These are phyloP conservation scores for Quercus tomentella DNA, from an alignment of 331 rosid species.

Conservation along the genomic window DNA sequence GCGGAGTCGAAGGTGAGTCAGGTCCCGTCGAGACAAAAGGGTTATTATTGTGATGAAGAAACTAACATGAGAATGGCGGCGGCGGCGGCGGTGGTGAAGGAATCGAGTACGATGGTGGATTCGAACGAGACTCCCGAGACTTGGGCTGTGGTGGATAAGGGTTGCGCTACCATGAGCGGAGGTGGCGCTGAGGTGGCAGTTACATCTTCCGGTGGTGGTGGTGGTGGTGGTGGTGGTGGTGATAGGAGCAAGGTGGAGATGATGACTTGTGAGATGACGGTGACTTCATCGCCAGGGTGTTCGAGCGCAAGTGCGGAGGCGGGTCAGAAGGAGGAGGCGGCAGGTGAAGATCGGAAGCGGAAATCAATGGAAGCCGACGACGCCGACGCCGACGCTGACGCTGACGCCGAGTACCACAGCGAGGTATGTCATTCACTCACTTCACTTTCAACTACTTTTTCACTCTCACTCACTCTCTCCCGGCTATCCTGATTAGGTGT, in stretches of 20 bases:
- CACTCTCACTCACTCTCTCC: background rate
- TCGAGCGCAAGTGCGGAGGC: constrained; percentile 56
- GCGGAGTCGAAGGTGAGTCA: constrained; percentile 25
- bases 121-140: constrained; percentile 74
- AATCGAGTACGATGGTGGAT: constrained; percentile 52
- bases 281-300: constrained; percentile 52
- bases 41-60: too few species aligned
- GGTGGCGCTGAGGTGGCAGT: constrained; percentile 19
- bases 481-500: constrained; percentile 30
- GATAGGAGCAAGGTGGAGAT: constrained; percentile 22
- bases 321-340: constrained; percentile 22
- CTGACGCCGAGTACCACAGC: constrained; percentile 47
- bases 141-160: constrained; percentile 31
- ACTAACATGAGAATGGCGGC: constrained; percentile 3
- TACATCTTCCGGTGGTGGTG: constrained; percentile 25
- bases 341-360: constrained; percentile 59
- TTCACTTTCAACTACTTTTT: too few species aligned
- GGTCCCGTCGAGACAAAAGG: constrained; percentile 28
- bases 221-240: constrained; percentile 14
- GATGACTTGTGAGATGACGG: constrained; percentile 42
- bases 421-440: constrained; percentile 48
- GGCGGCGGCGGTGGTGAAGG: constrained; percentile 19
- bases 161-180: constrained; percentile 11
- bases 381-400: constrained; percentile 40
- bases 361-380: constrained; percentile 58